These are phyloP conservation scores for Colletotrichum karsti DNA, from an alignment of 2,329 filamentous ascomycete genomes.

Conservation along the genomic window DNA sequence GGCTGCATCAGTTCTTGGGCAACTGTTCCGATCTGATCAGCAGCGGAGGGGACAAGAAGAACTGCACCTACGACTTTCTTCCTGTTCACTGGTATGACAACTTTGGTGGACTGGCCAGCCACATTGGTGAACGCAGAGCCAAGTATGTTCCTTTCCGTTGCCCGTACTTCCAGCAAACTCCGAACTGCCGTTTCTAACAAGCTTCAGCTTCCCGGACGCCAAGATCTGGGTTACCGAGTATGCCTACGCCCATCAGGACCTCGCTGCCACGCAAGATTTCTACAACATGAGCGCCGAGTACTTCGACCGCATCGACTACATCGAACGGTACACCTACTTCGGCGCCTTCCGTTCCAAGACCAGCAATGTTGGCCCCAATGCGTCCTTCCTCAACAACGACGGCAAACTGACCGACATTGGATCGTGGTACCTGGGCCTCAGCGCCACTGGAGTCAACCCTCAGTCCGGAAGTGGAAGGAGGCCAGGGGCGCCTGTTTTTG, in stretches of 20 bases:
- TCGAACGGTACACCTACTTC: slow-evolving; percentile 79
- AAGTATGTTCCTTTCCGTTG: slow-evolving; percentile 40
- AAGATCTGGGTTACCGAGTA: slow-evolving; percentile 85
- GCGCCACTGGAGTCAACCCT: slow-evolving; percentile 54
- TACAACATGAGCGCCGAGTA: slow-evolving; percentile 74
- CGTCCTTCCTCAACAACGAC: slow-evolving; percentile 72
- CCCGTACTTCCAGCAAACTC: too few relatives aligned
- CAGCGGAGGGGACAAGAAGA: slow-evolving; percentile 43
- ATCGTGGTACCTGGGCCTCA: slow-evolving; percentile 75
- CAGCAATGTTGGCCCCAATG: slow-evolving; percentile 80
- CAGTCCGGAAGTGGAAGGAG: slow-evolving; percentile 13
- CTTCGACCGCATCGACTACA: slow-evolving; percentile 69
- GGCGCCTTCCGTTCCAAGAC: slow-evolving; percentile 75
- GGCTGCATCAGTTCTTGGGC: slow-evolving; percentile 59
- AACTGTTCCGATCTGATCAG: slow-evolving; percentile 70
- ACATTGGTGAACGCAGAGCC: slow-evolving; percentile 67
- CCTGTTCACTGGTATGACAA: slow-evolving; percentile 75
- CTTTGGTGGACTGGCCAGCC: slow-evolving; percentile 73
- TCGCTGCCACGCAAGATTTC: slow-evolving; percentile 68
- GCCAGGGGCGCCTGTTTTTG: slow-evolving; percentile 5
- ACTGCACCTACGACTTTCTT: slow-evolving; percentile 72
- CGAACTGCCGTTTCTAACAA: slow-evolving; percentile 9
- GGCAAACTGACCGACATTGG: slow-evolving; percentile 81
- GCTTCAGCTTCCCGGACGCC: slow-evolving; percentile 62
- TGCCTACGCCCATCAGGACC: slow-evolving; percentile 65